These are phyloP conservation scores for Geotrichum cucujoidarum DNA, from an alignment of 1,139 yeast species.

Conservation along the genomic window DNA sequence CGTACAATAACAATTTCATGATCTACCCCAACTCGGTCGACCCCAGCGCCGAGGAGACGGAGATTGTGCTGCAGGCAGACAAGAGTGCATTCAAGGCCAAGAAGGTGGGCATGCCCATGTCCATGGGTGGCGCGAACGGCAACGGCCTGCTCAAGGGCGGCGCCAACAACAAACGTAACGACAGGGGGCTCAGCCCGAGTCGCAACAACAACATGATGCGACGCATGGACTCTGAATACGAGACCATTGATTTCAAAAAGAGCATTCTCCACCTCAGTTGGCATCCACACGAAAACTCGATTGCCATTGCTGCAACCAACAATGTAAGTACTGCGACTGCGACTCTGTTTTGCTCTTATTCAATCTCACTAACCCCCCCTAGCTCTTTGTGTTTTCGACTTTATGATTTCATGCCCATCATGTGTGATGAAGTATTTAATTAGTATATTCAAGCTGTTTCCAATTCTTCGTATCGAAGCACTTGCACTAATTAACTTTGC, in stretches of 20 bases:
- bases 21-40: slow-evolving; percentile 76
- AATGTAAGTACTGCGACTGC: slow-evolving; percentile 38
- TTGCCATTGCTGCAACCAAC: slow-evolving; percentile 97
- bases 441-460: too few relatives aligned
- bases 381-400: slow-evolving; percentile 45
- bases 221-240: slow-evolving; percentile 55
- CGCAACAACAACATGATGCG: slow-evolving; percentile 29
- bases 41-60: slow-evolving; percentile 54
- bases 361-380: not conserved
- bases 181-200: slow-evolving; percentile 22
- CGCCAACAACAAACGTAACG: slow-evolving; percentile 16
- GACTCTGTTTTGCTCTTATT: not conserved
- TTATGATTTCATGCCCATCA: slow-evolving; percentile 8
- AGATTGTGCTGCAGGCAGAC: slow-evolving; percentile 92
- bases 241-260: slow-evolving; percentile 88
- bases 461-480: too few relatives aligned
- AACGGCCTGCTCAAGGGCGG: slow-evolving; percentile 13
- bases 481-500: too few relatives aligned
- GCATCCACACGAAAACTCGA: slow-evolving; percentile 96
- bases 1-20: slow-evolving; percentile 95
- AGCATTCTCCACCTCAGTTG: slow-evolving; percentile 93
- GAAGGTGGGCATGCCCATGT: slow-evolving; percentile 45
- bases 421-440: not conserved
- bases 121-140: slow-evolving; percentile 26
- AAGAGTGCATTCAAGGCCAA: slow-evolving; percentile 90